Evolutionary conservation across 2,329 filamentous ascomycete genomes (phyloP).

Genomic region (Sclerotinia trifoliorum): DNA sequence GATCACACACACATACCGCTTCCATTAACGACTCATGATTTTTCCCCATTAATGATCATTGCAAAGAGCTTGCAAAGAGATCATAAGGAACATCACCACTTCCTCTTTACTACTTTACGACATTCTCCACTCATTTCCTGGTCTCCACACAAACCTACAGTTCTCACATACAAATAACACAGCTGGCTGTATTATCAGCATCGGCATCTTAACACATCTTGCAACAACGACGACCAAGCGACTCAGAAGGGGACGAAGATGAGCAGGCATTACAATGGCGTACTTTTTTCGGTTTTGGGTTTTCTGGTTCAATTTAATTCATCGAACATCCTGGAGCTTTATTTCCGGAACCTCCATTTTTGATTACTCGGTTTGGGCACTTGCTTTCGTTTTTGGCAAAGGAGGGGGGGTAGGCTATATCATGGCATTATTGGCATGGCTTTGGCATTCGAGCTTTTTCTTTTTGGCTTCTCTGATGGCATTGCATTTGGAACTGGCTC

Average conservation of each 20-base stretch:
- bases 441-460: constrained; percentile 18
- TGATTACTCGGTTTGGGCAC: constrained; percentile 17
- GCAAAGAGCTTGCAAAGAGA: constrained; percentile 20
- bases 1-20: constrained; percentile 14
- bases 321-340: constrained; percentile 21
- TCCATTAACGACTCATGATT: constrained; percentile 18
- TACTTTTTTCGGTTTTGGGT: constrained; percentile 16
- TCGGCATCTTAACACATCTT: constrained; percentile 7
- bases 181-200: constrained; percentile 18
- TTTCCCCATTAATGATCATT: constrained; percentile 13
- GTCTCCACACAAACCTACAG: constrained; percentile 9
- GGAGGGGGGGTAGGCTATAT: constrained; percentile 15
- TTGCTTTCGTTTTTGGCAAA: constrained; percentile 19
- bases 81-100: constrained; percentile 17
- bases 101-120: constrained; percentile 6
- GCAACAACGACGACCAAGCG: constrained; percentile 19
- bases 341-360: constrained; percentile 4
- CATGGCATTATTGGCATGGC: constrained; percentile 21
- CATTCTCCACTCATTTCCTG: constrained; percentile 11
- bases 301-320: constrained; percentile 22
- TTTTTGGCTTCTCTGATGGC: constrained; percentile 19
- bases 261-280: constrained; percentile 22
- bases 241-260: constrained; percentile 20
- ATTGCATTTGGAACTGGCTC: constrained; percentile 17
- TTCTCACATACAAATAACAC: constrained; percentile 9